Percentiles rank a stretch among this genome's conserved stretches.
Conservation (phyloP, 306 rosid species). For the Medicago lupulina region DNA sequence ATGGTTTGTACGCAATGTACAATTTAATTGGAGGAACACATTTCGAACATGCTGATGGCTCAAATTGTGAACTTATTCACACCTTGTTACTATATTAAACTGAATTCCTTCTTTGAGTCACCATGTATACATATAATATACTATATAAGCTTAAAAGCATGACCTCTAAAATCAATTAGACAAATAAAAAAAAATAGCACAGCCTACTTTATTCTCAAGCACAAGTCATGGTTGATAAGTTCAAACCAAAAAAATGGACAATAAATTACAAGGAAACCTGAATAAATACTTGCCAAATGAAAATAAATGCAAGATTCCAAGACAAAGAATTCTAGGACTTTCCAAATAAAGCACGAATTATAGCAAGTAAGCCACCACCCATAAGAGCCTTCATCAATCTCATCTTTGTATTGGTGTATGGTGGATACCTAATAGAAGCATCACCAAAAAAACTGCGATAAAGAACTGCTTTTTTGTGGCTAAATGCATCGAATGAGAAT, state of each 20-base stretch:
- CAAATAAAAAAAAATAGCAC: neutral
- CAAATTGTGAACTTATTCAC: too few relatives aligned
- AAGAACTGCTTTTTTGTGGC: conserved; percentile 91
- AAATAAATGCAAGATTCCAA: conserved; percentile 16
- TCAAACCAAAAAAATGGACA: neutral
- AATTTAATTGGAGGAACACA: too few relatives aligned
- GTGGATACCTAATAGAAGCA: conserved; percentile 85
- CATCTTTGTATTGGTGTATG: conserved; percentile 76
- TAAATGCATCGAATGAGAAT: conserved; percentile 91
- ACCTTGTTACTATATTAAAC: neutral
- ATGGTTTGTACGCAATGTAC: too few relatives aligned
- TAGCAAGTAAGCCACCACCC: conserved; percentile 62
- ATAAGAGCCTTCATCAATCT: conserved; percentile 79
- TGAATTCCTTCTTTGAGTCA: neutral
- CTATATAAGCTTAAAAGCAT: neutral
- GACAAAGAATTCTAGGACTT: conserved; percentile 51
- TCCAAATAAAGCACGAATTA: conserved; percentile 79
- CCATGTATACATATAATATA: neutral
- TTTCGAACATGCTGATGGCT: too few relatives aligned
- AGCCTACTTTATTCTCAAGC: neutral
- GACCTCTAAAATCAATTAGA: neutral
- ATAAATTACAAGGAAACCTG: conserved; percentile 30
- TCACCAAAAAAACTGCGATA: conserved; percentile 82
- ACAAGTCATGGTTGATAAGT: neutral
- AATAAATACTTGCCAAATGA: conserved; percentile 9